Evolutionary conservation across 2,329 filamentous ascomycete species (phyloP), one percentile per base, ranked within the genome.

Genomic region (Cladorrhinum sp.): DNA sequence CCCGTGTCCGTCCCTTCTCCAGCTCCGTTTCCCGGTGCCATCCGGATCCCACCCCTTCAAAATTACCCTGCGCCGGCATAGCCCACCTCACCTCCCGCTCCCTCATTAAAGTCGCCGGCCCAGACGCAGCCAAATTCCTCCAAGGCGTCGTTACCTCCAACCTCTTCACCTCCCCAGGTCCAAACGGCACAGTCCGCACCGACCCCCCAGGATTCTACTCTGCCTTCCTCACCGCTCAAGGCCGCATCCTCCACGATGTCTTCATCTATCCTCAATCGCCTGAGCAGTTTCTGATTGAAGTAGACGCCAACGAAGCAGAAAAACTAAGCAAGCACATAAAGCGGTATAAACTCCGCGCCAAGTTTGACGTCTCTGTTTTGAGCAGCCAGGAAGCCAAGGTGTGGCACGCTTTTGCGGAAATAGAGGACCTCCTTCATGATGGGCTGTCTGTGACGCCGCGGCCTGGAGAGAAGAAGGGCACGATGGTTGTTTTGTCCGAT

Each of bases 111-210:
- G 79, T 98, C 64, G 84, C 87, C 16, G 95, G 95, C 2, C 81
- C 81, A 2, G 94, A 97, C 70, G 87, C 92, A 30, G 83, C 89
- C 52, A 88, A 89, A 67, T 98, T 93, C 75, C 83, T 99, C 1
- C 92, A 98, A 73, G 93, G 94, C 58, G 85, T 96, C 60, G 84
- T 95, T 65, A 96, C 94, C 1, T 85, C 88, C 64, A 89, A 87
- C 64, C 83, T 92, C 64, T 58, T 55, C 36, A 50, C 59, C 58
- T 74, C 84, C 57, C 75, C 82, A 0, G 69, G 77, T 7, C 71
- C 64, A 24, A 65, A 77, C n/a, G 62, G 71, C 75, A 63, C 63
- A 70, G 46, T 65, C 70, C 57, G 54, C 54, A 49, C 42, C 46
- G 69, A 67, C 58, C 70, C 63, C 57, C 62, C 59, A 48, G 88